Evolutionary conservation across 75 land plant species (phyloP), one percentile per base, ranked within the genome.

Genomic region (Cupressus sempervirens): DNA sequence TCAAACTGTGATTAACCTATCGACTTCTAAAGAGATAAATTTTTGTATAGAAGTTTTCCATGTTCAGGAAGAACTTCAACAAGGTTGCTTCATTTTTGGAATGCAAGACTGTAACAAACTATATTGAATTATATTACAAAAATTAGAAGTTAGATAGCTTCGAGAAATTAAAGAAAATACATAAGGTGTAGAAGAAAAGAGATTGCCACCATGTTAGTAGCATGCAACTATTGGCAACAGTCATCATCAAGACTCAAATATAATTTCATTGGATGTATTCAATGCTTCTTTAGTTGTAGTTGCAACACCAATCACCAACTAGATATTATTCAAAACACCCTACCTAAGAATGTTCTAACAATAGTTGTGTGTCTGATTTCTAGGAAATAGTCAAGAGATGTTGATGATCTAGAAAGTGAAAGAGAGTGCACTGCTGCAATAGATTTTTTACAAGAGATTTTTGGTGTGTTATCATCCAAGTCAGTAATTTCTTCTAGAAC

Each of bases 91-190:
- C 95, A 46, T 90, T 90, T 86, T 86, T 96, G 29, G 87, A 88
- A 82, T 91, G 93, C 87, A 97, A 97, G 87, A 97, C 98, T 30
- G 94, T 93, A 45, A 98, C 96, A 16, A 98, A 97, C 76, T 97
- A 98, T 86, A 87, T 97, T 53, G 95, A 97, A 84, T 97, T 93
- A 65, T 97, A 93, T 82, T 97, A 97, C 84, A 95, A 93, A 85
- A 97, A 97, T 81, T 94, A 95, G 65, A 95, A 93, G 82, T 91
- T 92, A 30, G 95, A 94, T 43, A 87, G 87, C 45, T 96, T 97
- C 87, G 88, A 87, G 81, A 93, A 88, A 88, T 83, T 90, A 68
- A 92, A 90, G 84, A 92, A 91, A 76, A 83, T 81, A 82, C 83
- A 79, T 36, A 92, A 91, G 70, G 75, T 86, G 10, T 85, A 85